These are phyloP conservation scores for Hymenoscyphus fructigenus DNA, from an alignment of 2,329 filamentous ascomycete genomes.

Conservation along the genomic window DNA sequence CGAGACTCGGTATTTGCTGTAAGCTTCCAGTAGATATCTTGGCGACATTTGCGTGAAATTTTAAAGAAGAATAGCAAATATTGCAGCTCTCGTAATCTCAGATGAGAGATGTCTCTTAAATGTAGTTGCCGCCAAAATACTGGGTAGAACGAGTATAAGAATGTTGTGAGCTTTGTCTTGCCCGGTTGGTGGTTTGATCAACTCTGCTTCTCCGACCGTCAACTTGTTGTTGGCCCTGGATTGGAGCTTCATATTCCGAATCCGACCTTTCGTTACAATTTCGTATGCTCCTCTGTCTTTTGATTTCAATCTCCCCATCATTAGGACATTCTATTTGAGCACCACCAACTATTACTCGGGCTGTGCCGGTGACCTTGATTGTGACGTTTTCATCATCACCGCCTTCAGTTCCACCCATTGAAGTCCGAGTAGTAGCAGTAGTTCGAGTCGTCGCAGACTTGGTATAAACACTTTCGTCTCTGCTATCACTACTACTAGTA, in stretches of 20 bases:
- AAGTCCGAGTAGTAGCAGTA: slow-evolving; percentile 43
- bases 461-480: slow-evolving; percentile 62
- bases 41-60: too few relatives aligned
- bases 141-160: slow-evolving; percentile 26
- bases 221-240: slow-evolving; percentile 18
- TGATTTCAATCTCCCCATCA: slow-evolving; percentile 60
- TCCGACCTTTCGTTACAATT: slow-evolving; percentile 51
- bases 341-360: slow-evolving; percentile 54
- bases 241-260: slow-evolving; percentile 37
- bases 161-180: slow-evolving; percentile 18
- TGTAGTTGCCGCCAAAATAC: slow-evolving; percentile 14
- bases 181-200: too few relatives aligned
- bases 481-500: slow-evolving; percentile 59
- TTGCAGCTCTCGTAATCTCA: too few relatives aligned
- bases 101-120: too few relatives aligned
- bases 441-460: slow-evolving; percentile 62
- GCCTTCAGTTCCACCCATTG: slow-evolving; percentile 35
- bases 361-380: slow-evolving; percentile 57
- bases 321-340: slow-evolving; percentile 58
- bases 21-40: too few relatives aligned
- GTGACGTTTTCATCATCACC: slow-evolving; percentile 56
- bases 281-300: slow-evolving; percentile 40
- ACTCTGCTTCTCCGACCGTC: slow-evolving; percentile 25
- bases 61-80: too few relatives aligned
- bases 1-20: too few relatives aligned